Conservation (phyloP, 257 asterid genomes). For the Perilla frutescens region DNA sequence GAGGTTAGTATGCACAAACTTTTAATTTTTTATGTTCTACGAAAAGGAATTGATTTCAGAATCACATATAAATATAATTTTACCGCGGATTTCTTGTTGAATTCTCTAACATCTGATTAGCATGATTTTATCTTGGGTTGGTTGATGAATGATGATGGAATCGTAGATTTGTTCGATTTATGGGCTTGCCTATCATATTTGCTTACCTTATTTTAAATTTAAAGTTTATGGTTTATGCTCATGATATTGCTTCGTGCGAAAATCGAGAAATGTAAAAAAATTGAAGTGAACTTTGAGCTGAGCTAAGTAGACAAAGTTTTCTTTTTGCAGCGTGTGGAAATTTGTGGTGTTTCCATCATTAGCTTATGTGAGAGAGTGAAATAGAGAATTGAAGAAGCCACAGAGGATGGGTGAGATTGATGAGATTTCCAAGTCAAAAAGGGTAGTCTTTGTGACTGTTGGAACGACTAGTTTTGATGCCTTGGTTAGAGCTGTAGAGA, state of each 20-base stretch:
- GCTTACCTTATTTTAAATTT: too few species aligned
- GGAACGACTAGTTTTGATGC: constrained; percentile 95
- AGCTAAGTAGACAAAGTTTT: background rate
- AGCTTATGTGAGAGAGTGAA: constrained; percentile 8
- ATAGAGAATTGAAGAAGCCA: constrained; percentile 5
- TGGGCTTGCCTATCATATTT: background rate
- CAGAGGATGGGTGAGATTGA: constrained; percentile 51
- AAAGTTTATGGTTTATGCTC: background rate
- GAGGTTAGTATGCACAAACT: too few species aligned
- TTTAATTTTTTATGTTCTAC: too few species aligned
- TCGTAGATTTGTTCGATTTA: background rate
- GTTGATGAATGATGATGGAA: too few species aligned
- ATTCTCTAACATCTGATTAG: too few species aligned
- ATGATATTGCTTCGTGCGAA: background rate
- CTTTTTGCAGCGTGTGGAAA: constrained; percentile 28
- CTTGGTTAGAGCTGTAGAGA: constrained; percentile 79
- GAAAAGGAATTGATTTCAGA: too few species aligned
- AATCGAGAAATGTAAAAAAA: background rate
- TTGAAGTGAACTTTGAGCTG: constrained; percentile 3
- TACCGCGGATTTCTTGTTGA: too few species aligned
- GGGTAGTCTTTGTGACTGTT: constrained; percentile 83
- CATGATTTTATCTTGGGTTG: too few species aligned
- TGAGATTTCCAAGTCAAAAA: constrained; percentile 45
- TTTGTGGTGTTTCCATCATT: background rate
- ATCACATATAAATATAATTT: too few species aligned